Conservation (phyloP, 2,329 filamentous ascomycete species). For the Calonectria leucothoes region DNA sequence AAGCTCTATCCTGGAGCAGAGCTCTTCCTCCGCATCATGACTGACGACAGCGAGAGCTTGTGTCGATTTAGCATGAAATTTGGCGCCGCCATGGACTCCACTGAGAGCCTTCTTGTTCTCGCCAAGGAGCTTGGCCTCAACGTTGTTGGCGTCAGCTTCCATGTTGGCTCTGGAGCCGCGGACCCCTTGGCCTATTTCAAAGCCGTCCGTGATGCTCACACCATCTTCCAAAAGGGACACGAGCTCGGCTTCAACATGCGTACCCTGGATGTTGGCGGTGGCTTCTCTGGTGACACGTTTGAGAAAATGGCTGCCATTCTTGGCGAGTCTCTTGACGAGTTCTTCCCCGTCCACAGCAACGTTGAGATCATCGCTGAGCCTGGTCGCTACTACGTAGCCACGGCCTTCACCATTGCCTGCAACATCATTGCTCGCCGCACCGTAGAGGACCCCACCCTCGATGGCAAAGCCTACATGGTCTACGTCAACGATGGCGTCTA, state of each 20-base stretch:
- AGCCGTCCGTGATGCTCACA: slow-evolving; percentile 88
- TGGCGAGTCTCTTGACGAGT: slow-evolving; percentile 82
- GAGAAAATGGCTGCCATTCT: slow-evolving; percentile 89
- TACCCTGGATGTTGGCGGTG: slow-evolving; percentile 93
- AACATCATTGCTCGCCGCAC: slow-evolving; percentile 96
- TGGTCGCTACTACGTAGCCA: slow-evolving; percentile 94
- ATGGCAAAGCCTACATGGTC: slow-evolving; percentile 87
- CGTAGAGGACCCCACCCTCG: slow-evolving; percentile 76
- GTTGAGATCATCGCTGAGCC: slow-evolving; percentile 95
- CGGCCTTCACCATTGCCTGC: slow-evolving; percentile 93
- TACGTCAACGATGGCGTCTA: slow-evolving; percentile 99
- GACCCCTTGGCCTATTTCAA: slow-evolving; percentile 93
- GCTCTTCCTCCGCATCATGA: slow-evolving; percentile 93
- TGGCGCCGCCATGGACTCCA: slow-evolving; percentile 87
- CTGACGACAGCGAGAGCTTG: slow-evolving; percentile 93
- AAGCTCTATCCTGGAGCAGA: slow-evolving; percentile 90
- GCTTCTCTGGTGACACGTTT: slow-evolving; percentile 91
- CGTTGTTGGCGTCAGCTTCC: slow-evolving; percentile 96
- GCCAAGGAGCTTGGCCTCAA: slow-evolving; percentile 88
- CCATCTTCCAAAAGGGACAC: slow-evolving; percentile 87
- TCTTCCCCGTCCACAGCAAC: slow-evolving; percentile 79
- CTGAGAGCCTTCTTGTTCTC: slow-evolving; percentile 79
- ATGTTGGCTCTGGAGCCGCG: slow-evolving; percentile 95
- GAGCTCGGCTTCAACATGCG: slow-evolving; percentile 83
- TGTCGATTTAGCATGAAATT: slow-evolving; percentile 98